These are phyloP conservation scores for Phytophthora europaea DNA, from an alignment of 352 stramenopile genomes.

Conservation along the genomic window DNA sequence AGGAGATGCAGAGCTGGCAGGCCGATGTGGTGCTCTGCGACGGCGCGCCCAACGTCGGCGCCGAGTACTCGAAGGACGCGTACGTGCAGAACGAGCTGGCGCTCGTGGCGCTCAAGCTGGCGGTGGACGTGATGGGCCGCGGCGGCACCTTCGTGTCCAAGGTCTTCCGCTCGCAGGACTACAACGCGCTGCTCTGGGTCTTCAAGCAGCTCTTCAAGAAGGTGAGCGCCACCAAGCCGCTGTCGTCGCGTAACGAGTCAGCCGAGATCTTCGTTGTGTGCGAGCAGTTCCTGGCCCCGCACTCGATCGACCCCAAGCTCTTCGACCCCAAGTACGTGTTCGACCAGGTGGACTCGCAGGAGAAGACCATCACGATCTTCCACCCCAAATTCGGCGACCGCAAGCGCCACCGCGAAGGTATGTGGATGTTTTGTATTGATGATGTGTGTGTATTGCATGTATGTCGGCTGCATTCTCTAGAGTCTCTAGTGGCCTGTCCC, in stretches of 20 bases:
- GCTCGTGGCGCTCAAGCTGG: slow-evolving; percentile 97
- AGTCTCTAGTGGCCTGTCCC: slow-evolving; percentile 87
- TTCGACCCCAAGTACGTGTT: slow-evolving; percentile 99
- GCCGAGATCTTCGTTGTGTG: slow-evolving; percentile 99
- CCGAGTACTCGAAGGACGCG: slow-evolving; percentile 98
- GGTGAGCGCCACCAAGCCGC: slow-evolving; percentile 98
- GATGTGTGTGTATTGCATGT: slow-evolving; percentile 26
- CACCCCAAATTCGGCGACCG: slow-evolving; percentile 98
- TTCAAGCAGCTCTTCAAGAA: slow-evolving; percentile 99
- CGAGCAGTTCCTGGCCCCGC: slow-evolving; percentile 94
- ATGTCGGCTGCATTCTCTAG: slow-evolving; percentile 90
- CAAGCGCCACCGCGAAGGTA: slow-evolving; percentile 95
- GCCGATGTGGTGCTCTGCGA: slow-evolving; percentile 99
- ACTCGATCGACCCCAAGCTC: slow-evolving; percentile 98
- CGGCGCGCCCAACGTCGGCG: slow-evolving; percentile 99
- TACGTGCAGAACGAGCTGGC: slow-evolving; percentile 99
- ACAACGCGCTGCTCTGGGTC: slow-evolving; percentile 98
- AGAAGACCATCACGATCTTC: slow-evolving; percentile 97
- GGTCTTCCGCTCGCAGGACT: slow-evolving; percentile 99
- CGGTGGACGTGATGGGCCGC: slow-evolving; percentile 96
- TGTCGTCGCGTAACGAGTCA: slow-evolving; percentile 97
- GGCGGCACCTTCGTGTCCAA: slow-evolving; percentile 96
- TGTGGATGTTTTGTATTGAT: slow-evolving; percentile 30
- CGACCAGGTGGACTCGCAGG: slow-evolving; percentile 91
- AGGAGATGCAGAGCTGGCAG: slow-evolving; percentile 94